Conservation (phyloP, 352 stramenopile species). For the Pythium insidiosum region DNA sequence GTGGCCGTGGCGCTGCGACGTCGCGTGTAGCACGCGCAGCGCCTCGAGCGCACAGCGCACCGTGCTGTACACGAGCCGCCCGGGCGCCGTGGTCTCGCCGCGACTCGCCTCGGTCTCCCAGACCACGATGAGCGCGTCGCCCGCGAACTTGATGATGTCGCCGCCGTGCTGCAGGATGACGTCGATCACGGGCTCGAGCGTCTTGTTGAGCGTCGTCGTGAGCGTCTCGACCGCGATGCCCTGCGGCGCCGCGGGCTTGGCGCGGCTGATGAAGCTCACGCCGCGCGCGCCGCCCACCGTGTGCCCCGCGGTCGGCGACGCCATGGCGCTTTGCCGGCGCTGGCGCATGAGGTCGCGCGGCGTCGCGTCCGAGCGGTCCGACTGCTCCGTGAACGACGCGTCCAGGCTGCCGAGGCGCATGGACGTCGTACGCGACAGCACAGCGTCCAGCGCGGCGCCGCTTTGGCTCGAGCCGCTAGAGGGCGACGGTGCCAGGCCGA, state of each 20-base stretch:
- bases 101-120: slow-evolving; percentile 60
- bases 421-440: not conserved
- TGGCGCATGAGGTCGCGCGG: slow-evolving; percentile 33
- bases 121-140: slow-evolving; percentile 74
- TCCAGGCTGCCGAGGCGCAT: slow-evolving; percentile 4
- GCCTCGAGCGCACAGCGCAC: slow-evolving; percentile 53
- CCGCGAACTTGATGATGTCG: slow-evolving; percentile 83
- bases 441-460: not conserved
- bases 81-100: slow-evolving; percentile 21
- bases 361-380: slow-evolving; percentile 12
- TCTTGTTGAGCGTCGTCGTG: slow-evolving; percentile 74
- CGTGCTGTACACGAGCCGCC: slow-evolving; percentile 46
- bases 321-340: slow-evolving; percentile 18
- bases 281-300: not conserved
- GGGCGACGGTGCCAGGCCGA: slow-evolving; percentile 7
- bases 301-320: not conserved
- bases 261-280: slow-evolving; percentile 37
- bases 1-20: slow-evolving; percentile 13
- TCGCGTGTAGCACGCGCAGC: slow-evolving; percentile 28
- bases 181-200: slow-evolving; percentile 67
- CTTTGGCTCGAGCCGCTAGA: not conserved
- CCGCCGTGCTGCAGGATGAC: slow-evolving; percentile 64
- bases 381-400: slow-evolving; percentile 3
- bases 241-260: slow-evolving; percentile 40
- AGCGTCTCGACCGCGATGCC: slow-evolving; percentile 64